Conservation (phyloP, 495 filamentous ascomycete genomes). For the Lasiosphaeris hirsuta region DNA sequence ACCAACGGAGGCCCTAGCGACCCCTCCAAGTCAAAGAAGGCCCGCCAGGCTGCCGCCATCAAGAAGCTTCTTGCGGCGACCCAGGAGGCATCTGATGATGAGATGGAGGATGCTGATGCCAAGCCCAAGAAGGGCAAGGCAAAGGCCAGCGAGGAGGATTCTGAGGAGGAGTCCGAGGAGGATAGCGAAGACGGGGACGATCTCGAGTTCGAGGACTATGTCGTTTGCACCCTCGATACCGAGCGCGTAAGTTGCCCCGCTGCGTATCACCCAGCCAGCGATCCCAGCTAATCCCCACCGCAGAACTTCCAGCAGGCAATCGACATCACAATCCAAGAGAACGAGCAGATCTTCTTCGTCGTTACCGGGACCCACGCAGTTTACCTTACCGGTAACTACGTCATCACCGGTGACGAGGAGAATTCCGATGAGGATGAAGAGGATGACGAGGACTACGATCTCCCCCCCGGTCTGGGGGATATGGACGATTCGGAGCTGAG, state of each 20-base stretch:
- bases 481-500: conserved; percentile 70
- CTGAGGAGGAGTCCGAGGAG: conserved; percentile 51
- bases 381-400: conserved; percentile 93
- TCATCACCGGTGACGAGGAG: conserved; percentile 55
- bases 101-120: conserved; percentile 61
- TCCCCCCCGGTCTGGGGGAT: conserved; percentile 61
- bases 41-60: conserved; percentile 64
- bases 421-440: conserved; percentile 56
- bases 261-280: not conserved
- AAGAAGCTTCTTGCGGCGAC: conserved; percentile 70
- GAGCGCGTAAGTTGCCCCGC: conserved; percentile 42
- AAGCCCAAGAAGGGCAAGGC: conserved; percentile 70
- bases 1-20: conserved; percentile 86
- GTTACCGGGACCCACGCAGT: conserved; percentile 86
- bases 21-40: conserved; percentile 81
- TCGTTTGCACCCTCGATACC: conserved; percentile 91
- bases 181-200: conserved; percentile 60
- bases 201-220: conserved; percentile 75
- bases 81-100: conserved; percentile 54
- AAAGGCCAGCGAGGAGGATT: conserved; percentile 60
- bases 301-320: conserved; percentile 95
- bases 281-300: conserved; percentile 26
- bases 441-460: conserved; percentile 72
- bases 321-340: conserved; percentile 81
- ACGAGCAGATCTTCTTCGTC: conserved; percentile 86